A percentile compares a stretch with the other conserved stretches of the same genome.
Conservation (phyloP, 2,329 filamentous ascomycete species). For the Ceratocystiopsis minuta region DNA sequence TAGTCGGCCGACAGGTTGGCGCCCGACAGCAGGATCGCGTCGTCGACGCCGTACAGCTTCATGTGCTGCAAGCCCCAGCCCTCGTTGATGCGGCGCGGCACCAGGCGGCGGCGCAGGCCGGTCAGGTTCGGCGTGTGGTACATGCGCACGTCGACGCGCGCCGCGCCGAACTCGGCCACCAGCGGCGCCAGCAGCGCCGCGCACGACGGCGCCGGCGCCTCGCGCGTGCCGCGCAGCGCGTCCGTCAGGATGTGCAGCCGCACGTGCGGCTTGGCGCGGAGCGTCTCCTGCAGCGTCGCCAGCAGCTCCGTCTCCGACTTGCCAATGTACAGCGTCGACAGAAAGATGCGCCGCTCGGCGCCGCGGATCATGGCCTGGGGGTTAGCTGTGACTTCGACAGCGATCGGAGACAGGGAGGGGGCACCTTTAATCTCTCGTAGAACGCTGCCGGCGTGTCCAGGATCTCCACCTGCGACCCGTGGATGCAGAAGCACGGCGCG, state of each 20-base stretch:
- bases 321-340: slow-evolving; percentile 94
- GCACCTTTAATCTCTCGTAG: slow-evolving; percentile 75
- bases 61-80: slow-evolving; percentile 98
- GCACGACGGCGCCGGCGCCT: slow-evolving; percentile 64
- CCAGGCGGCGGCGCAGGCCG: slow-evolving; percentile 62
- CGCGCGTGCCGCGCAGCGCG: slow-evolving; percentile 74
- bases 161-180: slow-evolving; percentile 64
- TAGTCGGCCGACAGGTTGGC: slow-evolving; percentile 89
- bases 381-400: neutral
- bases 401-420: neutral
- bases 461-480: slow-evolving; percentile 63
- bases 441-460: slow-evolving; percentile 72
- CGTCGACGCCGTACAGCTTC: slow-evolving; percentile 93
- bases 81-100: slow-evolving; percentile 87
- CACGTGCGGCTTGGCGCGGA: slow-evolving; percentile 56
- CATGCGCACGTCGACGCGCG: slow-evolving; percentile 85
- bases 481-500: slow-evolving; percentile 75
- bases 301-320: slow-evolving; percentile 79
- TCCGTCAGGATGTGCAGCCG: slow-evolving; percentile 83
- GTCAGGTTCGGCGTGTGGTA: slow-evolving; percentile 95
- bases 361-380: slow-evolving; percentile 57
- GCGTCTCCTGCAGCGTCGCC: slow-evolving; percentile 54
- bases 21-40: slow-evolving; percentile 86
- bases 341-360: slow-evolving; percentile 64
- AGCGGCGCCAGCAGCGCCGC: slow-evolving; percentile 73